Conservation (phyloP, 2,329 filamentous ascomycete species). For the Balansia obtecta region DNA sequence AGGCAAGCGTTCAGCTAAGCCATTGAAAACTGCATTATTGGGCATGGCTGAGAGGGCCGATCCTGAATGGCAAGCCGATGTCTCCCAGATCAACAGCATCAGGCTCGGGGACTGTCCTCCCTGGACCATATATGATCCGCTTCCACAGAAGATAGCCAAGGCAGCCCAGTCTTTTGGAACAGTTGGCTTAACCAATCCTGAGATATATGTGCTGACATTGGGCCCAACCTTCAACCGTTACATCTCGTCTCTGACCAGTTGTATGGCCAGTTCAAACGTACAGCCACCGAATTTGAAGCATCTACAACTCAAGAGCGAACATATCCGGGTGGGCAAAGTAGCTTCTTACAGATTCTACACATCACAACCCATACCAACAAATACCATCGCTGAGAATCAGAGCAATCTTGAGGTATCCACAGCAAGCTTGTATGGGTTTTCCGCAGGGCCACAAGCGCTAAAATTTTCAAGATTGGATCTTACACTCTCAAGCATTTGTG, state of each 20-base stretch:
- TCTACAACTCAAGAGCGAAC: slow-evolving; percentile 23
- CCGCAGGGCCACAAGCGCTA: background rate
- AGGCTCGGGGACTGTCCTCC: slow-evolving; percentile 13
- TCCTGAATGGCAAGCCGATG: slow-evolving; percentile 8
- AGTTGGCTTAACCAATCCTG: slow-evolving; percentile 23
- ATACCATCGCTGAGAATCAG: background rate
- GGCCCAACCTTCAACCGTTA: slow-evolving; percentile 25
- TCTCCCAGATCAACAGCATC: slow-evolving; percentile 6
- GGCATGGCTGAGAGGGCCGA: slow-evolving; percentile 13
- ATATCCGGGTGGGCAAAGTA: slow-evolving; percentile 23
- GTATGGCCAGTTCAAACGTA: slow-evolving; percentile 18
- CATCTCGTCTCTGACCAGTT: slow-evolving; percentile 24
- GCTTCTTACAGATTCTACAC: slow-evolving; percentile 23
- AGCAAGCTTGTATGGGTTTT: slow-evolving; percentile 7
- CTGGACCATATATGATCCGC: slow-evolving; percentile 23
- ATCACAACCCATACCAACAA: background rate
- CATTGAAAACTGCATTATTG: slow-evolving; percentile 13
- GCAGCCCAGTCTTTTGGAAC: slow-evolving; percentile 17
- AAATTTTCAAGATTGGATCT: background rate
- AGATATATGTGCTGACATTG: slow-evolving; percentile 24
- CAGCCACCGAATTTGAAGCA: slow-evolving; percentile 22
- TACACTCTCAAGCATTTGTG: slow-evolving; percentile 1
- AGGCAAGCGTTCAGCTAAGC: slow-evolving; percentile 23
- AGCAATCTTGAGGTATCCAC: slow-evolving; percentile 3
- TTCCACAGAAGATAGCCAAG: slow-evolving; percentile 19